These are phyloP conservation scores for Atalantia buxifolia DNA, from an alignment of 345 rosid genomes.

Conservation along the genomic window DNA sequence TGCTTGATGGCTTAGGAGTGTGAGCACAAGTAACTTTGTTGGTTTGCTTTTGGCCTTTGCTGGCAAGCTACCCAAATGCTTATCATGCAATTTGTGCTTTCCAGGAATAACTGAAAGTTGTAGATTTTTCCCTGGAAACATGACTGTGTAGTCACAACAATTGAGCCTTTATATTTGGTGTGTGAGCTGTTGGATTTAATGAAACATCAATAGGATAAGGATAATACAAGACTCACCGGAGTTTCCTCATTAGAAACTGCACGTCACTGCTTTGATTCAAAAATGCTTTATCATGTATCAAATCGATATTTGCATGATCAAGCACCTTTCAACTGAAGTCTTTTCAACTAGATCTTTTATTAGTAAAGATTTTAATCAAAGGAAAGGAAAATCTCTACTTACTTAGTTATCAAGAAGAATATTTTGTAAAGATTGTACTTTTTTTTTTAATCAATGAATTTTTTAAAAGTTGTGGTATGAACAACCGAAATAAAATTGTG, in stretches of 20 bases:
- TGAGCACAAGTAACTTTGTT: background rate
- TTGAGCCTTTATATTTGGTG: background rate
- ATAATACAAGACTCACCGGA: background rate
- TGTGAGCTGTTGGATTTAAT: background rate
- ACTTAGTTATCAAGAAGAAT: no score
- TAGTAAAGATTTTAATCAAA: no score
- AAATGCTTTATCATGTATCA: background rate
- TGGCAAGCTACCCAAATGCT: background rate
- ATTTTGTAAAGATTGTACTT: no score
- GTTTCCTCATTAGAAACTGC: background rate
- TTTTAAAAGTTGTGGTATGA: no score
- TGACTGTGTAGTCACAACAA: background rate
- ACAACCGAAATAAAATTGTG: no score
- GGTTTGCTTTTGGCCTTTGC: background rate
- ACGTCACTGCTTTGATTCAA: background rate
- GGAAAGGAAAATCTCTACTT: no score
- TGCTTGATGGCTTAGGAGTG: background rate
- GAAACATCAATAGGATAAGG: background rate
- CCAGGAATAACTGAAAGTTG: background rate
- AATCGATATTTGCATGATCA: background rate
- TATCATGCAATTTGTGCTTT: background rate
- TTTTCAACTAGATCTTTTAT: no score
- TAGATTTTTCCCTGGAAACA: background rate
- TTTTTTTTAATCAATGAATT: no score
- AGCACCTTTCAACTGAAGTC: background rate